Base-by-base conservation (phyloP, 345 rosid species). In the Brassica rapa region DNA sequence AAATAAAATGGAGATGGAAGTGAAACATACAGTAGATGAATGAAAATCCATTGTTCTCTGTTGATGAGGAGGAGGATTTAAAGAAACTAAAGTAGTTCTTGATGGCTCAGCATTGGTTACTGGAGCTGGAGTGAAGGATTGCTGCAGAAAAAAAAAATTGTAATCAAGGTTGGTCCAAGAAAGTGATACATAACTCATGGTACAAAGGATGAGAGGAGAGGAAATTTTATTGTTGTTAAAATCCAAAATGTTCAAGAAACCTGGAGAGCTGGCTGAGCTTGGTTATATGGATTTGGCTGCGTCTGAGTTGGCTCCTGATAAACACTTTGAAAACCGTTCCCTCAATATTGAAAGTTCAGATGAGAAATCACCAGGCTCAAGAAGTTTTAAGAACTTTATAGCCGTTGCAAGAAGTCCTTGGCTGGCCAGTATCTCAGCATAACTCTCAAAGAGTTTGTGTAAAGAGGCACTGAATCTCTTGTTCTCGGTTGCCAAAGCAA, bases 381-480 rank as follows among this genome's bases (percentile, higher is more conserved):
- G 35, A 61, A 61, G 35, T 11, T 27, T 25, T 5, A 61, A 61
- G 33, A 61, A 61, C 65, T 61, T 61, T n/a, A 61, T 61, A 25
- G 65, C 65, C 16, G 35, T 25, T 11, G 16, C 65, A 61, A 25
- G 0, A 61, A 61, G 65, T 61, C 65, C 65, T 27, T 61, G 65
- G 65, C 35, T 61, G 35, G 65, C 33, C 35, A 61, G 2, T 61
- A 61, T 61, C 65, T 27, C 65, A 27, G 65, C 65, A 27, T 61
- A 61, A 25, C 9, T 61, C 65, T 61, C 65, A 61, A 27, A 25
- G 65, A 61, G 35, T 61, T 25, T 61, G 15, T 1, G 8, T 27
- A 61, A 30, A 27, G 35, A 61, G 15, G 4, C 19, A 25, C 35
- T 61, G 65, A 61, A 61, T 61, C 65, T 61, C 65, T 61, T 61